Evolutionary conservation across 2,329 filamentous ascomycete genomes (phyloP).

Genomic region (Alternaria alternata): DNA sequence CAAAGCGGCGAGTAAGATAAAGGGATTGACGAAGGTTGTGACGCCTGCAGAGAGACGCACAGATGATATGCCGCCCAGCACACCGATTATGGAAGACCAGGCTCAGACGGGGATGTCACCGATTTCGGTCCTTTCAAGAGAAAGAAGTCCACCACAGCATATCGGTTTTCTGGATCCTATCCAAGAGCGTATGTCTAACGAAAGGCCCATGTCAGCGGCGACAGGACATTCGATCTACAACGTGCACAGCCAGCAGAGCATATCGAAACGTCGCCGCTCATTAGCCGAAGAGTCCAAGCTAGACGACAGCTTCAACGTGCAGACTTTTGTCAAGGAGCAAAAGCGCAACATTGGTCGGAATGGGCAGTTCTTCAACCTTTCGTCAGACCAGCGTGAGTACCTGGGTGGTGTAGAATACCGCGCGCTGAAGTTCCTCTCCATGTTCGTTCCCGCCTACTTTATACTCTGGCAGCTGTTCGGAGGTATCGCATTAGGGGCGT

Average conservation of each 20-base stretch:
- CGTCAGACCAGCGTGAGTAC: conserved; percentile 32
- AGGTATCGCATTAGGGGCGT: conserved; percentile 30
- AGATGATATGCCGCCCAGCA: conserved; percentile 14
- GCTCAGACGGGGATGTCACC: conserved; percentile 12
- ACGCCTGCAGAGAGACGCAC: conserved; percentile 9
- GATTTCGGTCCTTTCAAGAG: conserved; percentile 15
- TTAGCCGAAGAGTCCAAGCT: conserved; percentile 24
- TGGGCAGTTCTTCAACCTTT: conserved; percentile 30
- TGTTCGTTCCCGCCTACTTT: conserved; percentile 29
- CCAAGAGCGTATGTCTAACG: conserved; percentile 22
- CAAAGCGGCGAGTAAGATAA: conserved; percentile 14
- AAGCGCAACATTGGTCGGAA: conserved; percentile 33
- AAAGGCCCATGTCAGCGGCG: conserved; percentile 25
- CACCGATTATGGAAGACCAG: conserved; percentile 10
- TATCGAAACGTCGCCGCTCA: conserved; percentile 26
- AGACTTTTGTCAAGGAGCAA: conserved; percentile 33
- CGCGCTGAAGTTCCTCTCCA: conserved; percentile 30
- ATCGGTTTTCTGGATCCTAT: conserved; percentile 34
- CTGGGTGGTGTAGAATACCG: conserved; percentile 33
- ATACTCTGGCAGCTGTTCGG: conserved; percentile 31
- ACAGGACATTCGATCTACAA: conserved; percentile 34
- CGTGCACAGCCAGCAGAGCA: conserved; percentile 23
- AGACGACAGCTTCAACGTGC: conserved; percentile 28
- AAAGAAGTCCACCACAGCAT: conserved; percentile 21
- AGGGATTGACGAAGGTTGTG: conserved; percentile 10